Evolutionary conservation across 2,329 filamentous ascomycete species (phyloP), one percentile per base, ranked within the genome.

Genomic region (Aureobasidium musti): DNA sequence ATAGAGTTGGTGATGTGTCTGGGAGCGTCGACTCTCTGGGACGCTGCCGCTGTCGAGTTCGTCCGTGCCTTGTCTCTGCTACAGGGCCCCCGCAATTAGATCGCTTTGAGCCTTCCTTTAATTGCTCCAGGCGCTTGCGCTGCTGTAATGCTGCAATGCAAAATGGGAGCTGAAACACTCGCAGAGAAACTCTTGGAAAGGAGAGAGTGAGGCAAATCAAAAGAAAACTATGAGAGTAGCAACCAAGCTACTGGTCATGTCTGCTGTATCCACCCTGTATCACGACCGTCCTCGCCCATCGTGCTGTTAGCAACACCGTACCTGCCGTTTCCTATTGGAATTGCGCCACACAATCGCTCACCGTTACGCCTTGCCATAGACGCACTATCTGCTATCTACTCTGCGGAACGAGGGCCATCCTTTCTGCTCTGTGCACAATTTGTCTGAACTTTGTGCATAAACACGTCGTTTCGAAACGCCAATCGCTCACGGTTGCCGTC

Each of bases 281-380:
- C 53, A 56, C 53, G 53, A 41, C 53, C 53, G 33, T 14, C 45
- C 56, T 35, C 53, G 33, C 14, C 45, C 56, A 47, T 33, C 57
- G 39, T 61, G 57, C 57, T 49, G 39, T 43, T 39, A 30, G 33
- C 47, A 28, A 50, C 49, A 52, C 49, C 49, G 49, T 52, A 47
- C 47, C 26, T 53, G 45, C 59, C 59, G 59, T 63, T 56, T 54
- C 49, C 28, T 53, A 53, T 64, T 64, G 47, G 47, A 63, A 43
- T 50, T 54, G 35, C 60, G 60, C 60, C 60, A 63, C 61, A 64
- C 35, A 64, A 64, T 54, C 49, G 61, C 23, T 17, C 60, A 17
- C 61, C 61, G 61, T 64, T 54, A 37, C 43, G 30, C 49, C 47
- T 30, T 54, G 50, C 50, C 50, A 37, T 35, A n/a, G 50, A 35